A percentile compares a stretch with the other conserved stretches of the same genome.
Conservation (phyloP, 768 basidiomycete species). For the Podaxis sp. region DNA sequence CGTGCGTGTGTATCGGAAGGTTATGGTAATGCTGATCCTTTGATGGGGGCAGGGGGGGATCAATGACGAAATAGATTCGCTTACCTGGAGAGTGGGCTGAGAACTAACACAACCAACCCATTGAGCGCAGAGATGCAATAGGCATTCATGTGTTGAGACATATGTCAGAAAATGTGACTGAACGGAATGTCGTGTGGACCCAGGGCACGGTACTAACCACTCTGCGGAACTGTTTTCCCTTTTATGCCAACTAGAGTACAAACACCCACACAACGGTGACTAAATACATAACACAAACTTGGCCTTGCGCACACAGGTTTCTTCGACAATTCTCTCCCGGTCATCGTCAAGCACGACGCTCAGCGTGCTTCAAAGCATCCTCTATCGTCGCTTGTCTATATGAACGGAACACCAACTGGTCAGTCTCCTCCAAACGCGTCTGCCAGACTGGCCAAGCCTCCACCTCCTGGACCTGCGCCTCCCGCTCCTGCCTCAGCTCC, state of each 20-base stretch:
- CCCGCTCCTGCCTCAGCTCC: slow-evolving; percentile 60
- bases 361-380: slow-evolving; percentile 6
- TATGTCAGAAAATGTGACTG: not conserved
- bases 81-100: not conserved
- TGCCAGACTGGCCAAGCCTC: slow-evolving; percentile 45
- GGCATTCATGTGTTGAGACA: not conserved
- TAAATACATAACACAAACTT: slow-evolving; percentile 6
- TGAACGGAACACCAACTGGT: slow-evolving; percentile 45
- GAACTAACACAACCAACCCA: not conserved
- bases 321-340: not conserved
- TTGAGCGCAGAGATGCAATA: not conserved
- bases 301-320: slow-evolving; percentile 2
- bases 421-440: slow-evolving; percentile 29
- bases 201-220: not conserved
- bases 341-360: slow-evolving; percentile 8
- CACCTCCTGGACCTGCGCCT: slow-evolving; percentile 57
- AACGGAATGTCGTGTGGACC: not conserved
- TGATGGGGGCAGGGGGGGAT: not conserved
- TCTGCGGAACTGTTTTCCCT: not conserved
- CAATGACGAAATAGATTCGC: slow-evolving; percentile 3
- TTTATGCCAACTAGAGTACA: slow-evolving; percentile 4
- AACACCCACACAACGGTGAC: slow-evolving; percentile 3
- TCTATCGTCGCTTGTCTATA: slow-evolving; percentile 26
- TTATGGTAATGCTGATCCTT: not conserved
- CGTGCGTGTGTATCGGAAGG: not conserved